Evolutionary conservation across 2,329 filamentous ascomycete species (phyloP).

Genomic region (Sclerotinia minor): DNA sequence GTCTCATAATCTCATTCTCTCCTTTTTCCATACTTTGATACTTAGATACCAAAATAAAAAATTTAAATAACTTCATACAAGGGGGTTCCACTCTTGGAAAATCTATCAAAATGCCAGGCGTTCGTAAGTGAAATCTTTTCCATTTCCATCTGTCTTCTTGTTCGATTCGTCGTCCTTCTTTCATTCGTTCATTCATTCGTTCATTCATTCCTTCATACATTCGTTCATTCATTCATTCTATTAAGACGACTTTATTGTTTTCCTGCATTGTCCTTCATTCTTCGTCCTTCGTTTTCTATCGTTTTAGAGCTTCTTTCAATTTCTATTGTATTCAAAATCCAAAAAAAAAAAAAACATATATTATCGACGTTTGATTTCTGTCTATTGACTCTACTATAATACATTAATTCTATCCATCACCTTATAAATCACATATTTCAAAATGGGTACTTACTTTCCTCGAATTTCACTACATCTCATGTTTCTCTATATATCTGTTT

Average conservation of each 20-base stretch:
- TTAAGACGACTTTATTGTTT: constrained; percentile 15
- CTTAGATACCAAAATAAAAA: constrained; percentile 5
- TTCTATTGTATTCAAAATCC: background rate
- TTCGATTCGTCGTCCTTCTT: background rate
- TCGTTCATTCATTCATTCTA: background rate
- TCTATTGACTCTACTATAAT: background rate
- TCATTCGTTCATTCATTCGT: background rate
- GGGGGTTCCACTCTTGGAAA: constrained; percentile 18
- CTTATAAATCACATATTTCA: constrained; percentile 15
- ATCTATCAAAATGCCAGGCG: constrained; percentile 37
- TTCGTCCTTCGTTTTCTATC: background rate
- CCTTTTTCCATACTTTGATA: background rate
- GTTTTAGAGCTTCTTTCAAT: background rate
- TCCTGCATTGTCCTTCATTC: constrained; percentile 3
- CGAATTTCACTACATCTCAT: background rate
- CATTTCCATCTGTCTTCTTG: constrained; percentile 6
- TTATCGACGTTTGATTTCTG: background rate
- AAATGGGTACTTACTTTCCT: constrained; percentile 22
- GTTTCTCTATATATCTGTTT: background rate
- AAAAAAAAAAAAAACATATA: too few relatives aligned
- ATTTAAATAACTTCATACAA: constrained; percentile 10
- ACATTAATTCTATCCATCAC: constrained; percentile 12
- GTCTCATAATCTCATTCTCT: constrained; percentile 5
- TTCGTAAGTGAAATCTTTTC: constrained; percentile 36
- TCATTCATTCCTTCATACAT: background rate